Base-by-base conservation (phyloP, 2,329 filamentous ascomycete species). In the Penicillium sp. region DNA sequence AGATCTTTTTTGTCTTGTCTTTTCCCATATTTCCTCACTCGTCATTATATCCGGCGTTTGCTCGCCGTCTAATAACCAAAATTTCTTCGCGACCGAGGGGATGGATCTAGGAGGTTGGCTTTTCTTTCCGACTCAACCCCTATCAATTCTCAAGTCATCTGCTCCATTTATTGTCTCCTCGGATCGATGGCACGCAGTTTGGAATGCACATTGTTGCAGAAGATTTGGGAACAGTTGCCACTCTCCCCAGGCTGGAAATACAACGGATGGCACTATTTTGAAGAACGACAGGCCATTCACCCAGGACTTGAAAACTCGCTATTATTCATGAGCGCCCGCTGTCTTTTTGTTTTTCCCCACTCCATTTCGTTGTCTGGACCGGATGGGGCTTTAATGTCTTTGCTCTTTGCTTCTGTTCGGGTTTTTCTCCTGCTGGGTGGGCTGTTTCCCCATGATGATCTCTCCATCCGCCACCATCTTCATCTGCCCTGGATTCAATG, bases 1-100 rank as follows among this genome's bases (percentile, higher is more conserved):
- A 68, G 66, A 54, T 54, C 37, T 65, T 67, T 65, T 57, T 68
- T 68, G 57, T 65, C 59, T 61, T 69, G 49, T 63, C 45, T 66
- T 67, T 63, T 61, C 61, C 64, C 50, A 59, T 61, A 61, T 56
- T 62, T n/a, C 28, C 26, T 28, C 15, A 19, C 24, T 62, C 59
- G 53, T 61, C 65, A 63, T 55, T 62, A 67, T 61, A 64, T 60
- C 58, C 58, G 65, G 53, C 62, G 61, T 68, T 53, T 28, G 12
- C 35, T 3, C 60, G 49, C 50, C 62, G 58, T 63, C 62, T 70
- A 69, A 70, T 70, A 64, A 37, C 57, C 59, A 67, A 61, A 55
- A 47, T 56, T 56, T 67, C 53, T n/a, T 53, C 19, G 5, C n/a
- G n/a, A 12, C 9, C 6, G n/a, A 22, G 30, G 24, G 17, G 58